Conservation (phyloP, 208 protist genomes). For the Crithidia brevicula region DNA sequence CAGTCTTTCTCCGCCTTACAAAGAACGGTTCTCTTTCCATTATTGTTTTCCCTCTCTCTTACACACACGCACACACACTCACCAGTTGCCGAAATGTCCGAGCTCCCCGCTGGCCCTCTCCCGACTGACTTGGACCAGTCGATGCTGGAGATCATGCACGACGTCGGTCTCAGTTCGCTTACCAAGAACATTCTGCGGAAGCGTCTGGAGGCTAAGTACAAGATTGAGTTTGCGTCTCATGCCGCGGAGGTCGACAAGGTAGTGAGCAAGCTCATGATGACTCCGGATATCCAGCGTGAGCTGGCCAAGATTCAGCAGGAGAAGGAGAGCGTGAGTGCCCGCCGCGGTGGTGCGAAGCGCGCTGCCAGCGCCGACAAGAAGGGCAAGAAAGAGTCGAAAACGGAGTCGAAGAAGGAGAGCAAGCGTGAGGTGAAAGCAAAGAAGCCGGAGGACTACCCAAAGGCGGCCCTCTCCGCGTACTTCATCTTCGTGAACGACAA, state of each 20-base stretch:
- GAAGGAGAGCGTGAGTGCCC: constrained; percentile 38
- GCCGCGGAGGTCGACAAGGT: constrained; percentile 39
- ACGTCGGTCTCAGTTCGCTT: constrained; percentile 67
- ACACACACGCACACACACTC: too few relatives aligned
- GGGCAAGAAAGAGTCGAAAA: constrained; percentile 27
- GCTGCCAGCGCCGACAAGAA: constrained; percentile 34
- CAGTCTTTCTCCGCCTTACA: neutral
- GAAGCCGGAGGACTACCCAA: constrained; percentile 88
- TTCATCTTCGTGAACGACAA: constrained; percentile 82
- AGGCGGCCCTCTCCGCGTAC: constrained; percentile 73
- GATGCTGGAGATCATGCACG: constrained; percentile 67
- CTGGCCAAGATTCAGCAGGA: constrained; percentile 63
- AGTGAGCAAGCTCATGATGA: constrained; percentile 52
- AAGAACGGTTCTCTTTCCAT: neutral
- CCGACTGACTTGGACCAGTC: constrained; percentile 66
- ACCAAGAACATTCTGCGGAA: constrained; percentile 60
- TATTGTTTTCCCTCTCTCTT: constrained; percentile 10
- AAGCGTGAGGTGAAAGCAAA: constrained; percentile 66
- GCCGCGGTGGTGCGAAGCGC: constrained; percentile 56
- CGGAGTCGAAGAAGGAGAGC: constrained; percentile 37
- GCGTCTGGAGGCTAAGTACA: constrained; percentile 75
- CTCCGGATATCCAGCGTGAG: constrained; percentile 69
- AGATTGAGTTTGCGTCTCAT: constrained; percentile 69
- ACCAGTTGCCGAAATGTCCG: constrained; percentile 33
- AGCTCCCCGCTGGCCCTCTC: constrained; percentile 52